These are phyloP conservation scores for Plasmodium berghei DNA, from an alignment of 169 alveolate genomes.

Conservation along the genomic window DNA sequence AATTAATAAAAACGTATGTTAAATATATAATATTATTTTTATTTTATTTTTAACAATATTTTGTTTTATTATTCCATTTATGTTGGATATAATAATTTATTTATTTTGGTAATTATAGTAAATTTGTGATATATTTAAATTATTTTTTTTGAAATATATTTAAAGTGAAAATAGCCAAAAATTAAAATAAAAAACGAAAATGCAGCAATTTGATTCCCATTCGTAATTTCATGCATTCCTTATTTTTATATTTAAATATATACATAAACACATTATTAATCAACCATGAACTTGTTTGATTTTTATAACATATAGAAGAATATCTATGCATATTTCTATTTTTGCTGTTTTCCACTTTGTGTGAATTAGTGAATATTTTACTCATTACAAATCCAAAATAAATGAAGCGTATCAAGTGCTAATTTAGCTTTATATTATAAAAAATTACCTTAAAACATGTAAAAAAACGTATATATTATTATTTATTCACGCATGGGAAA, in stretches of 20 bases:
- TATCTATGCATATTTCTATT: not conserved
- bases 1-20: too few species aligned
- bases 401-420: not conserved
- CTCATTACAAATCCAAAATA: slow-evolving; percentile 6
- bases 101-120: too few species aligned
- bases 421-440: slow-evolving; percentile 1
- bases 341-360: slow-evolving; percentile 14
- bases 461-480: slow-evolving; percentile 1
- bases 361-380: slow-evolving; percentile 28
- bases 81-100: too few species aligned
- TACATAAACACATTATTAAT: not conserved
- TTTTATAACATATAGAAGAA: not conserved
- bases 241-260: not conserved
- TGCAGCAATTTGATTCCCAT: not conserved
- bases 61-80: too few species aligned
- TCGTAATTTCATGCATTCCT: not conserved
- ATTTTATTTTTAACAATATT: too few species aligned
- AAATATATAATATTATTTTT: too few species aligned
- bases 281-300: not conserved
- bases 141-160: not conserved
- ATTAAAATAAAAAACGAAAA: not conserved
- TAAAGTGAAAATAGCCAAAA: not conserved
- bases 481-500: not conserved
- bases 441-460: slow-evolving; percentile 2
- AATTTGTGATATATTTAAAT: too few species aligned